phyloP scores from a whole-genome alignment of 169 alveolate genomes.

The Babesia sp. region DNA sequence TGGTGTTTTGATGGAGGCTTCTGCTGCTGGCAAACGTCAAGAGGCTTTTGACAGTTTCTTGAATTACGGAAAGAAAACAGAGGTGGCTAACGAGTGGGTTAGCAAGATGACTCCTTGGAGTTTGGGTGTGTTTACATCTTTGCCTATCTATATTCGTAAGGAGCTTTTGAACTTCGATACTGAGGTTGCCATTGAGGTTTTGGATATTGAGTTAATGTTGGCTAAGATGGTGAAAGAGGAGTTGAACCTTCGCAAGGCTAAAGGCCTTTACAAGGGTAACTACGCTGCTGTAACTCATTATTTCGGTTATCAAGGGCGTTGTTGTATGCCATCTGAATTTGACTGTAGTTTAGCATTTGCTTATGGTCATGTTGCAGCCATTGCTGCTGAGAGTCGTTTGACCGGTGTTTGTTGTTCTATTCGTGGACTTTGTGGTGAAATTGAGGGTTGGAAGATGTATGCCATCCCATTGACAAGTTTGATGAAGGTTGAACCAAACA shows the following conservation, averaged over 20 bases:
- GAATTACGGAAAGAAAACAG: slow-evolving; percentile 27
- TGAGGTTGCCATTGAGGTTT: slow-evolving; percentile 69
- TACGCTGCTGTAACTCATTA: slow-evolving; percentile 94
- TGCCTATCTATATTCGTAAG: slow-evolving; percentile 91
- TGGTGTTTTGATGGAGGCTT: slow-evolving; percentile 75
- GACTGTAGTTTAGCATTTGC: slow-evolving; percentile 93
- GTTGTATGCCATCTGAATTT: slow-evolving; percentile 95
- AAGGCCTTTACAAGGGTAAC: slow-evolving; percentile 88
- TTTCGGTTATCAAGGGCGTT: slow-evolving; percentile 98
- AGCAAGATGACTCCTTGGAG: slow-evolving; percentile 91
- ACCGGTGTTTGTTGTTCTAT: slow-evolving; percentile 92
- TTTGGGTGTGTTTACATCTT: slow-evolving; percentile 86
- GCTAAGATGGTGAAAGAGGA: slow-evolving; percentile 92
- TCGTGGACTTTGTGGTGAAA: slow-evolving; percentile 87
- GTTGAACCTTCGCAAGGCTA: slow-evolving; percentile 85
- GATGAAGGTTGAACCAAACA: slow-evolving; percentile 82
- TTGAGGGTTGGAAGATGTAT: slow-evolving; percentile 91
- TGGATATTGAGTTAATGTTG: slow-evolving; percentile 94
- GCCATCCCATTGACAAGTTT: slow-evolving; percentile 90
- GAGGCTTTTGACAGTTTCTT: slow-evolving; percentile 60
- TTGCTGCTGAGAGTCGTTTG: slow-evolving; percentile 89
- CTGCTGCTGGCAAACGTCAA: slow-evolving; percentile 64
- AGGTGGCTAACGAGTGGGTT: slow-evolving; percentile 66
- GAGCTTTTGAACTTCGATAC: slow-evolving; percentile 86
- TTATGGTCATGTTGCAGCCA: slow-evolving; percentile 93